These are phyloP conservation scores for Suhomyces wounanorum DNA, from an alignment of 1,139 yeast genomes.

Conservation along the genomic window DNA sequence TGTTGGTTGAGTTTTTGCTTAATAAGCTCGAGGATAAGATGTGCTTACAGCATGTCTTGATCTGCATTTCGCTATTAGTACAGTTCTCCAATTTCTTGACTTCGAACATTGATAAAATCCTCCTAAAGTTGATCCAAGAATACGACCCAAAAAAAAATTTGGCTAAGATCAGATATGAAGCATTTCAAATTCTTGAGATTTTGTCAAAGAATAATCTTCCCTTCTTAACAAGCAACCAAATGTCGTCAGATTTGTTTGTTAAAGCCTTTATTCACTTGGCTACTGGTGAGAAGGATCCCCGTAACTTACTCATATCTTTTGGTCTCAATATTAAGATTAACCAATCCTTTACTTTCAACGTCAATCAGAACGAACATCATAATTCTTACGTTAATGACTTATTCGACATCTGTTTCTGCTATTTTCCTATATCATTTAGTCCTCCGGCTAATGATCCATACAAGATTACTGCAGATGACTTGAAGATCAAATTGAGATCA, in stretches of 20 bases:
- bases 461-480: conserved; percentile 71
- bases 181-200: conserved; percentile 53
- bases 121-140: conserved; percentile 41
- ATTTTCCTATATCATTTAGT: conserved; percentile 92
- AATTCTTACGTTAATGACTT: conserved; percentile 49
- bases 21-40: conserved; percentile 68
- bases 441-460: conserved; percentile 94
- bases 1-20: conserved; percentile 62
- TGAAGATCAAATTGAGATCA: conserved; percentile 57
- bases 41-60: conserved; percentile 53
- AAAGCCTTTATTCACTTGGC: conserved; percentile 67
- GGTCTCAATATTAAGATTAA: conserved; percentile 55
- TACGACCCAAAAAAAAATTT: conserved; percentile 64
- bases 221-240: conserved; percentile 17
- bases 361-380: conserved; percentile 40
- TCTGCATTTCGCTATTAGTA: conserved; percentile 56
- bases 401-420: conserved; percentile 89
- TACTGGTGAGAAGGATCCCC: conserved; percentile 91
- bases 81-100: conserved; percentile 46
- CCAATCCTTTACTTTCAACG: conserved; percentile 41
- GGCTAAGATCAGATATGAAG: conserved; percentile 64
- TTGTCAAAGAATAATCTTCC: conserved; percentile 29
- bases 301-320: conserved; percentile 76
- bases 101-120: conserved; percentile 34
- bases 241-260: conserved; percentile 43